A percentile compares a stretch with the other conserved stretches of the same genome.
phyloP scores from a whole-genome alignment of 768 basidiomycete genomes.

The Gymnopilus dilepis region DNA sequence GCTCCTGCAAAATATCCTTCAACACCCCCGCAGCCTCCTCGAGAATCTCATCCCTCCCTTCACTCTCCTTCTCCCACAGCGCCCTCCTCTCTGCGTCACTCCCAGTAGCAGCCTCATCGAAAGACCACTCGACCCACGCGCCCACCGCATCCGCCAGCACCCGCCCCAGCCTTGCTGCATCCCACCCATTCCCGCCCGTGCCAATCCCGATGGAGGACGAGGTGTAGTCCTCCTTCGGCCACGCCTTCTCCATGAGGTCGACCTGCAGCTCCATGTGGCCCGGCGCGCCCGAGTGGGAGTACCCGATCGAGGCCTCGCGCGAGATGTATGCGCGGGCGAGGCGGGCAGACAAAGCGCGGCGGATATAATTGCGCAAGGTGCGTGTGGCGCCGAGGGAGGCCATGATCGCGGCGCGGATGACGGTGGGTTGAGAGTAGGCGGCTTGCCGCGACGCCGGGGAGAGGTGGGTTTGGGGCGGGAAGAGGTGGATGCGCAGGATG shows the following conservation, averaged over 20 bases:
- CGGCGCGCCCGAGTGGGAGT: slow-evolving; percentile 65
- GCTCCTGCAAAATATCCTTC: slow-evolving; percentile 75
- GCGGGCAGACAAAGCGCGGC: slow-evolving; percentile 62
- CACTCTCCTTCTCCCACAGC: slow-evolving; percentile 31
- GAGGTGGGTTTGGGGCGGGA: slow-evolving; percentile 44
- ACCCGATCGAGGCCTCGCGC: slow-evolving; percentile 54
- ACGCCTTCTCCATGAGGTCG: slow-evolving; percentile 73
- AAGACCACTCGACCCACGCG: slow-evolving; percentile 59
- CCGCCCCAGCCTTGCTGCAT: slow-evolving; percentile 61
- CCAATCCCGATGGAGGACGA: slow-evolving; percentile 34
- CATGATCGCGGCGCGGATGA: slow-evolving; percentile 36
- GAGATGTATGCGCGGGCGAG: slow-evolving; percentile 72
- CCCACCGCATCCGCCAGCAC: slow-evolving; percentile 58
- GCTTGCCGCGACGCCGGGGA: not conserved
- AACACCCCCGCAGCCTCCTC: slow-evolving; percentile 73
- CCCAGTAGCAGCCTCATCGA: slow-evolving; percentile 29
- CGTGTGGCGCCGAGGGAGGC: slow-evolving; percentile 65
- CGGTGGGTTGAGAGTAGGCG: not conserved
- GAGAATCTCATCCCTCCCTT: slow-evolving; percentile 59
- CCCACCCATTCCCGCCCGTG: slow-evolving; percentile 58
- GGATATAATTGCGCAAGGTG: slow-evolving; percentile 65
- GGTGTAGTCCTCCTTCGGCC: slow-evolving; percentile 65
- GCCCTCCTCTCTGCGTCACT: slow-evolving; percentile 26
- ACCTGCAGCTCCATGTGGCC: slow-evolving; percentile 62
- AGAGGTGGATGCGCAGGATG: slow-evolving; percentile 63